Conservation (phyloP, 2,329 filamentous ascomycete genomes). For the Fusarium mangiferae region DNA sequence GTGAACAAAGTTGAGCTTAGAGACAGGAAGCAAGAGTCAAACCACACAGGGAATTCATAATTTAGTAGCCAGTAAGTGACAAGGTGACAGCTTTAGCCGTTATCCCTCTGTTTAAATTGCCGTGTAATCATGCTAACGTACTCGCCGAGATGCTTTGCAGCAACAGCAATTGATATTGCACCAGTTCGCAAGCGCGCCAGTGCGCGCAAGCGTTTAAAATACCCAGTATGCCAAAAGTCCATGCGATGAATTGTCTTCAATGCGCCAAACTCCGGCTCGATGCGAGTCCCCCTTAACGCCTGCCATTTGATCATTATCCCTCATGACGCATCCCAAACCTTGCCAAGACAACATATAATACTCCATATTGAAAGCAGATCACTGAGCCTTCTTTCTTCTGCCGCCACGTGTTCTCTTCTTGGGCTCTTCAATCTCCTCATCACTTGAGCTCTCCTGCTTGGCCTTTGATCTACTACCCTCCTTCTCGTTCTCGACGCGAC, state of each 20-base stretch:
- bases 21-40: background rate
- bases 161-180: slow-evolving; percentile 3
- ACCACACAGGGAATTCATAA: background rate
- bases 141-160: background rate
- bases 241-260: slow-evolving; percentile 23
- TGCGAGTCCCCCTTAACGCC: slow-evolving; percentile 42
- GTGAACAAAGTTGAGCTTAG: background rate
- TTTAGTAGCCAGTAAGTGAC: background rate
- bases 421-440: slow-evolving; percentile 61
- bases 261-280: slow-evolving; percentile 43
- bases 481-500: slow-evolving; percentile 77
- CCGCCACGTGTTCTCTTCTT: slow-evolving; percentile 60
- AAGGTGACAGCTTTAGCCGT: background rate
- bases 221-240: slow-evolving; percentile 25
- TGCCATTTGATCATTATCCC: slow-evolving; percentile 41
- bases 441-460: slow-evolving; percentile 64
- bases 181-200: background rate
- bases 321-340: slow-evolving; percentile 39
- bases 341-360: background rate
- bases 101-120: background rate
- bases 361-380: background rate
- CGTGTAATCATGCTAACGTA: background rate
- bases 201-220: slow-evolving; percentile 17
- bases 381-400: slow-evolving; percentile 61
- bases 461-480: slow-evolving; percentile 52